Percentiles rank a stretch among this genome's conserved stretches.
These are phyloP conservation scores for Kodamaea ohmeri DNA, from an alignment of 1,139 yeast genomes.

Conservation along the genomic window DNA sequence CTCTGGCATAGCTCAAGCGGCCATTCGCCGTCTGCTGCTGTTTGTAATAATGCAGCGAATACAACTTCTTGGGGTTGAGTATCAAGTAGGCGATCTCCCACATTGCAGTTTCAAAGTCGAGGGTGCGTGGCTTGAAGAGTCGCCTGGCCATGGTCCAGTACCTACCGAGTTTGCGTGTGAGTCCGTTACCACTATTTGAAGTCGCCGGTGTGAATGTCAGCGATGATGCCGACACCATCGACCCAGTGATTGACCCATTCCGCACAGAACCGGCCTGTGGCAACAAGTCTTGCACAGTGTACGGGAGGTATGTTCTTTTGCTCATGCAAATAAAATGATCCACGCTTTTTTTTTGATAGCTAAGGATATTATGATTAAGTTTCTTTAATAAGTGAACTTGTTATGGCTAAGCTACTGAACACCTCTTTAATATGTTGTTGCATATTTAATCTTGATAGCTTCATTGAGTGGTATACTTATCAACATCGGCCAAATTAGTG, in stretches of 20 bases:
- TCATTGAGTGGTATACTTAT: too few species aligned
- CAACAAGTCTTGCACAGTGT: conserved; percentile 39
- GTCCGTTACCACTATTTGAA: conserved; percentile 6
- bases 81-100: conserved; percentile 85
- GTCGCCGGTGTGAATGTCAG: conserved; percentile 22
- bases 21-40: conserved; percentile 34
- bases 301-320: conserved; percentile 32
- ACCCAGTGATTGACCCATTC: conserved; percentile 22
- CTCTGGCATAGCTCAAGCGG: conserved; percentile 65
- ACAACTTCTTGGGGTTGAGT: conserved; percentile 75
- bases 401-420: too few species aligned
- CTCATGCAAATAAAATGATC: conserved; percentile 11
- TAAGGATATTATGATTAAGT: conserved; percentile 1
- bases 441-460: too few species aligned
- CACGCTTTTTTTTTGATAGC: conserved; percentile 1
- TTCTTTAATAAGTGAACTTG: too few species aligned
- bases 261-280: conserved; percentile 25
- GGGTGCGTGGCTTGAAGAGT: conserved; percentile 69
- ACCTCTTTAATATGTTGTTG: too few species aligned
- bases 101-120: conserved; percentile 87
- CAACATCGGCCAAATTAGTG: too few species aligned
- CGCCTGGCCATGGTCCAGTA: conserved; percentile 33
- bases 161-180: conserved; percentile 12
- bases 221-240: conserved; percentile 16
- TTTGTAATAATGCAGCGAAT: conserved; percentile 77